Evolutionary conservation across 2,329 filamentous ascomycete species (phyloP), one percentile per base, ranked within the genome.

Genomic region (Penicillium sumatraense): DNA sequence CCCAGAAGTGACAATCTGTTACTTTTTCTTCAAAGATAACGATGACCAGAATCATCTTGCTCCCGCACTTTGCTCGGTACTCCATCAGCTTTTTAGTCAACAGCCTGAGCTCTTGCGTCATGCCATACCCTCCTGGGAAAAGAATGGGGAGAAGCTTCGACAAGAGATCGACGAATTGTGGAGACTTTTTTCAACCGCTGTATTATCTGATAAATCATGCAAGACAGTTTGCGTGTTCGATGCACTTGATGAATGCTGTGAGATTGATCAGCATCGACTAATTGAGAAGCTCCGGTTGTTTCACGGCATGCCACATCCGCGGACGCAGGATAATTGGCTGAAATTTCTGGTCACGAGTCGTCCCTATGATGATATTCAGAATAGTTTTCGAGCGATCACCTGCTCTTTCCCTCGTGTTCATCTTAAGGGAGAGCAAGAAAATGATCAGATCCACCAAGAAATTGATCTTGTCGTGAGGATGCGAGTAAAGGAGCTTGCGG

Each of bases 11-110:
- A 64, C 65, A 1, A 61, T 70, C 2, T 74, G 69, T 48, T 75
- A 69, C 58, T 77, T 74, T 58, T 78, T 77, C 60, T 76, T 75
- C 54, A 72, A 75, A 42, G 71, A 75, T 29, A 71, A 75, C 36
- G 61, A 71, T 0, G 60, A 70, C 2, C 71, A 77, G 49, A 68
- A 71, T 21, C 59, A 47, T 31, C 36, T 71, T 35, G 38, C 54
- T 8, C 62, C 20, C 5, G 74, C 72, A 3, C 41, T 78, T 1
- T 75, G 68, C 36, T 68, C 71, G 6, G 23, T 77, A 13, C 63
- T 78, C 0, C 72, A 77, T 60, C 72, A 78, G 47, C 59, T 78
- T 1, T 75, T 76, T 49, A 48, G 24, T 7, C 33, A 62, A 9
- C 56, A 61, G 31, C 62, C 63, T 11, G 3, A 59, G n/a, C 62